Conservation (phyloP, 129 eudicot genomes). For the Centella asiatica region DNA sequence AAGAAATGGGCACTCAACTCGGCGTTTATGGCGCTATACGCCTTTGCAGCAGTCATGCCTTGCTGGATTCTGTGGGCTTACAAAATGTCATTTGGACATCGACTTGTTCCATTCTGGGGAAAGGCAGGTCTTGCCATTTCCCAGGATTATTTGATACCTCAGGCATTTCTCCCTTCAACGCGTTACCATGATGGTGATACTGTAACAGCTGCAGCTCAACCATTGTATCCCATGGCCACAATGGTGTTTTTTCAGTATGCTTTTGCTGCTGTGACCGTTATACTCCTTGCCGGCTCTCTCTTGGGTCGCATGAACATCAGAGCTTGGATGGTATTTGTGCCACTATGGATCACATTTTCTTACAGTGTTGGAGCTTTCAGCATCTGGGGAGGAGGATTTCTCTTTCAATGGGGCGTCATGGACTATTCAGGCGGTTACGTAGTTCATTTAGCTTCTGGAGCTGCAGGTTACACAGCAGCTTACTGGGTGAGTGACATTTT, state of each 20-base stretch:
- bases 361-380: slow-evolving; percentile 17
- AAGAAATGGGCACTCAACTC: slow-evolving; percentile 27
- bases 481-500: slow-evolving; percentile 11
- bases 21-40: slow-evolving; percentile 23
- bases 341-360: slow-evolving; percentile 15
- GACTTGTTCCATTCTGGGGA: slow-evolving; percentile 19
- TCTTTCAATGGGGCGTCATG: slow-evolving; percentile 19
- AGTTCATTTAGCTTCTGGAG: slow-evolving; percentile 16
- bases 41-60: slow-evolving; percentile 25
- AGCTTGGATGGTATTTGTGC: slow-evolving; percentile 21
- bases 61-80: slow-evolving; percentile 22
- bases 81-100: slow-evolving; percentile 25
- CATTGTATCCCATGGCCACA: slow-evolving; percentile 17
- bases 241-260: slow-evolving; percentile 22
- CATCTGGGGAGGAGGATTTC: slow-evolving; percentile 17
- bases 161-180: slow-evolving; percentile 12
- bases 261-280: slow-evolving; percentile 20
- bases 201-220: slow-evolving; percentile 7
- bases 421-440: slow-evolving; percentile 16
- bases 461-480: slow-evolving; percentile 18
- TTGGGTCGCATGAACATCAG: slow-evolving; percentile 19
- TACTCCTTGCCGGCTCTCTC: slow-evolving; percentile 19
- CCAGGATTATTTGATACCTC: slow-evolving; percentile 15
- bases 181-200: slow-evolving; percentile 4
- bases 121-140: slow-evolving; percentile 18